These are phyloP conservation scores for Metarhizium guizhouense DNA, from an alignment of 2,329 filamentous ascomycete species.

Conservation along the genomic window DNA sequence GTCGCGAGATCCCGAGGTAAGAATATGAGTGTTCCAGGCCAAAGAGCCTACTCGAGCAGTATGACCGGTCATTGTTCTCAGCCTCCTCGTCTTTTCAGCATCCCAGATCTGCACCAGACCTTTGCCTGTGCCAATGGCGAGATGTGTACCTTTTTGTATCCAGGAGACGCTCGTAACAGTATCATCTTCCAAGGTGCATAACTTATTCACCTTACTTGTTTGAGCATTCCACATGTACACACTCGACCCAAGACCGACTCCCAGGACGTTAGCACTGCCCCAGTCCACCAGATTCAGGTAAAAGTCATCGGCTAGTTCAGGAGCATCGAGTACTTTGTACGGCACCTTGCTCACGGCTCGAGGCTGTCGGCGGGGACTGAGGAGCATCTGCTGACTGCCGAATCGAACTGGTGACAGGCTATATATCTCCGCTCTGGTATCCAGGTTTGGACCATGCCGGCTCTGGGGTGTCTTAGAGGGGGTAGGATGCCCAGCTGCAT, in stretches of 20 bases:
- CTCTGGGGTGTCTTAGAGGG: constrained; percentile 85
- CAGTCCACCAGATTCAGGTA: constrained; percentile 97
- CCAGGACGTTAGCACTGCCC: constrained; percentile 90
- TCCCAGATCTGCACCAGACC: constrained; percentile 97
- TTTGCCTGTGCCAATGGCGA: constrained; percentile 91
- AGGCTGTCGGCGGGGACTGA: constrained; percentile 82
- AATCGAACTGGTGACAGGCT: constrained; percentile 90
- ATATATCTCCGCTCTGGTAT: constrained; percentile 87
- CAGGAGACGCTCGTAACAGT: constrained; percentile 94
- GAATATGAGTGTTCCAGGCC: constrained; percentile 96
- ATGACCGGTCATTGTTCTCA: constrained; percentile 96
- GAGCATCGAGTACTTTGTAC: constrained; percentile 94
- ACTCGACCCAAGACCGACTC: constrained; percentile 83
- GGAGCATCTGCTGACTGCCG: constrained; percentile 84
- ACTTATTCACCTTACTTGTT: constrained; percentile 81
- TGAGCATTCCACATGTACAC: constrained; percentile 99
- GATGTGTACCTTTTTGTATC: constrained; percentile 95
- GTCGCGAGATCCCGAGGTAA: constrained; percentile 91
- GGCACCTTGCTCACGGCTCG: constrained; percentile 91
- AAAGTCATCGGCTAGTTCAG: constrained; percentile 93
- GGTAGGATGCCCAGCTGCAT: constrained; percentile 72
- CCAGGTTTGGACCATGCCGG: constrained; percentile 78
- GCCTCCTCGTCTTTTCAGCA: constrained; percentile 71
- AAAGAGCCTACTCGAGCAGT: constrained; percentile 86
- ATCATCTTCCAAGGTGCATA: constrained; percentile 88